Evolutionary conservation across 441 rosid species (phyloP).

Genomic region (Breynia disticha): DNA sequence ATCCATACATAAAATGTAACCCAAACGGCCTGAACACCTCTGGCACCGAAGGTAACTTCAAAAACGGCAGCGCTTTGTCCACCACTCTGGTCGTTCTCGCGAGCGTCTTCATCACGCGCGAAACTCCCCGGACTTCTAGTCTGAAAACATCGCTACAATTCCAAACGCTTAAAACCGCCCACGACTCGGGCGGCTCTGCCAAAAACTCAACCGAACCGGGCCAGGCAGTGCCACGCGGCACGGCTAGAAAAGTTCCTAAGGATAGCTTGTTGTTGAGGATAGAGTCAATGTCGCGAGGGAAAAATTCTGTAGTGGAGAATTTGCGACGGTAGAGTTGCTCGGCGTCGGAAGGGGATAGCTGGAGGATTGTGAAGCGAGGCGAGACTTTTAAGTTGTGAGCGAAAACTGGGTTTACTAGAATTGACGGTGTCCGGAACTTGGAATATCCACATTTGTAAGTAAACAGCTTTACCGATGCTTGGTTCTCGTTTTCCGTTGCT

Average conservation of each 20-base stretch:
- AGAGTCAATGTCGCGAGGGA: slow-evolving; percentile 86
- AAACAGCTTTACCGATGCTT: slow-evolving; percentile 70
- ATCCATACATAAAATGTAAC: slow-evolving; percentile 60
- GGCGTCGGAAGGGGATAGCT: slow-evolving; percentile 46
- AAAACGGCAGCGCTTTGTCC: slow-evolving; percentile 67
- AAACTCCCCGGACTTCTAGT: slow-evolving; percentile 72
- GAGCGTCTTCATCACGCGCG: slow-evolving; percentile 36
- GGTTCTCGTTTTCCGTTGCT: slow-evolving; percentile 86
- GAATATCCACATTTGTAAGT: slow-evolving; percentile 85
- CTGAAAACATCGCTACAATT: slow-evolving; percentile 65
- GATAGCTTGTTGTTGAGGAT: slow-evolving; percentile 61
- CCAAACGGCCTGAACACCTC: slow-evolving; percentile 77
- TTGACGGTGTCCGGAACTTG: slow-evolving; percentile 75
- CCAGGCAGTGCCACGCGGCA: slow-evolving; percentile 78
- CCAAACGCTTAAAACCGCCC: slow-evolving; percentile 93
- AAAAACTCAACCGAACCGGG: slow-evolving; percentile 52
- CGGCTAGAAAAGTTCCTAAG: slow-evolving; percentile 71
- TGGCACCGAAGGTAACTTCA: slow-evolving; percentile 77
- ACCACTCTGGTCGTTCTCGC: slow-evolving; percentile 56
- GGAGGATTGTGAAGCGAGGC: slow-evolving; percentile 28
- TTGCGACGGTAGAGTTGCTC: slow-evolving; percentile 64
- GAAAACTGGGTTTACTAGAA: slow-evolving; percentile 84
- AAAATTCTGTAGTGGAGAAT: slow-evolving; percentile 87
- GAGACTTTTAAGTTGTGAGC: slow-evolving; percentile 57
- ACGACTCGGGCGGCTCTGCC: slow-evolving; percentile 64